Base-by-base conservation (phyloP, 164 flowering plant species). In the Vitis amurensis region DNA sequence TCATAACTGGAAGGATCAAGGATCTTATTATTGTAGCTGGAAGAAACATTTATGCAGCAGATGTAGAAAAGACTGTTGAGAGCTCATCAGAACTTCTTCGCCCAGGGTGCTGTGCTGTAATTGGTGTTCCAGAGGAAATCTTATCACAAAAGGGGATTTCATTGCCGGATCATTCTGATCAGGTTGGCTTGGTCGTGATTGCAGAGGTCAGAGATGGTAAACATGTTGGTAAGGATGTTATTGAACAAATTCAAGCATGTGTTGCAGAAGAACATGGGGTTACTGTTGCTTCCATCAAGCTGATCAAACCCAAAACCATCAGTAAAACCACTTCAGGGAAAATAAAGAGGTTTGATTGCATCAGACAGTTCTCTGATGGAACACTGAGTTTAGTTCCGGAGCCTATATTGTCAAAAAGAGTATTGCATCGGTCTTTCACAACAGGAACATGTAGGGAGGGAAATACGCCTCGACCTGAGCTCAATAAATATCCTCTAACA, bases 1-100 rank as follows among this genome's bases (percentile, higher is more conserved):
- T 89, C 77, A 91, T 91, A 65, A 91, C 97, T 47, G 97, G 97
- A 72, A 85, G 97, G 75, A 88, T 91, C 71, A 89, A 91, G 77
- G 97, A 91, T 77, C 88, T 91, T 9, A 85, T 89, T 55, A 89
- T 91, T 68, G 91, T 89, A 51, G 90, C 89, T 6, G 97, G 97
- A 66, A 81, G 91, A 69, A 91, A 89, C 55, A 82, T 91, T 17
- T 91, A 91, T 80, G 79, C 92, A 3, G 86, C 94, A 14, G 97
- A 91, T 63, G 84, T 89, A 2, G 97, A 91, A 67, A 91, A 91
- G 82, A 89, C 94, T 0, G 89, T 89, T 12, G 97, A 91, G 80
- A 83, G 61, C 72, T 78, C 94, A 59, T 88, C 87, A 1, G 91
- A 88, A 61, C 66, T 78, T 65, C 51, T 89, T 14, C 87, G 91